A percentile compares a stretch with the other conserved stretches of the same genome.
Evolutionary conservation across 2,329 filamentous ascomycete species (phyloP).

Genomic region (Aspergillus persii): DNA sequence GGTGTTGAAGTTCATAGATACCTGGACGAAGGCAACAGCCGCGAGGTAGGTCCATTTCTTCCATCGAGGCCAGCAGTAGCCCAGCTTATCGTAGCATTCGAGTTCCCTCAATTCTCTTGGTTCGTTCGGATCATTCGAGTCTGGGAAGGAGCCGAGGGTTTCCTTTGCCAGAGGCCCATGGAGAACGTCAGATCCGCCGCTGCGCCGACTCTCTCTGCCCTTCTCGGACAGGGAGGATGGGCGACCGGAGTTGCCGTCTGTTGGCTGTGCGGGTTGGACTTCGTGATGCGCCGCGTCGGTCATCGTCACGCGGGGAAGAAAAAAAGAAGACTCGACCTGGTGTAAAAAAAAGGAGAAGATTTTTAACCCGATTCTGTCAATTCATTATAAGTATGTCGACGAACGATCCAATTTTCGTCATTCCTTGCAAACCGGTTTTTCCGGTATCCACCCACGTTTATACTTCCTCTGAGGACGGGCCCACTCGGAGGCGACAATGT

Average conservation of each 20-base stretch:
- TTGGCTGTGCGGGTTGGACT: background rate
- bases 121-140: slow-evolving; percentile 3
- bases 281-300: background rate
- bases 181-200: background rate
- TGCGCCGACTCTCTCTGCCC: background rate
- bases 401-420: background rate
- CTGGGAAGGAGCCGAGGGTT: background rate
- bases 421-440: background rate
- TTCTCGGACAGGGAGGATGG: background rate
- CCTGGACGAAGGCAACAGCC: slow-evolving; percentile 70
- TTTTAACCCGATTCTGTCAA: background rate
- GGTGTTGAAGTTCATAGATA: slow-evolving; percentile 78
- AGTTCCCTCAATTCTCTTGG: slow-evolving; percentile 46
- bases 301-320: background rate
- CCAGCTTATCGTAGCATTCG: slow-evolving; percentile 63
- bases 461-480: background rate
- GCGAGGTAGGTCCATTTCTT: slow-evolving; percentile 72
- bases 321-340: background rate
- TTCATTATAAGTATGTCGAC: background rate
- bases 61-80: slow-evolving; percentile 53
- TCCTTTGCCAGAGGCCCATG: background rate
- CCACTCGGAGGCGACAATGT: background rate
- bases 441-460: background rate
- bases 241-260: background rate
- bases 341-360: background rate